These are phyloP conservation scores for Nannochloropsis gaditana DNA, from an alignment of 108 stramenopile genomes.

Conservation along the genomic window DNA sequence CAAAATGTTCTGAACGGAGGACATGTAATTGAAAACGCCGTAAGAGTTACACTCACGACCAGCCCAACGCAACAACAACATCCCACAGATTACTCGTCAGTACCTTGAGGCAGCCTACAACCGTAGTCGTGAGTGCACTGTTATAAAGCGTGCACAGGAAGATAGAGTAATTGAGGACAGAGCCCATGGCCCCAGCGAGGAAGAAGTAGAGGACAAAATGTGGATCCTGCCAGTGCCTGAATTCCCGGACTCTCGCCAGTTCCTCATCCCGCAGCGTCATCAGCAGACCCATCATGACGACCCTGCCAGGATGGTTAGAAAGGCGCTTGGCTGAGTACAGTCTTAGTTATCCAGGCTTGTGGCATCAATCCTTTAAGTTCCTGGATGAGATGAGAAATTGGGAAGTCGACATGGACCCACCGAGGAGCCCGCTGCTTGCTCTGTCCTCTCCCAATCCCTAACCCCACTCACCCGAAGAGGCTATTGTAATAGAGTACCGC, in stretches of 20 bases:
- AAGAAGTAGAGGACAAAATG: constrained; percentile 32
- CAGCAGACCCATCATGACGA: background rate
- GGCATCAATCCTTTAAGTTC: too few relatives aligned
- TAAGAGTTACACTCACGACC: background rate
- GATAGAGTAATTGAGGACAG: constrained; percentile 63
- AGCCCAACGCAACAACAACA: background rate
- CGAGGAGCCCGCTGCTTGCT: background rate
- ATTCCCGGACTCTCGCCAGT: background rate
- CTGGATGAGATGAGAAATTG: constrained; percentile 10
- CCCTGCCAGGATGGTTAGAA: background rate
- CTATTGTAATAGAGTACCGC: constrained; percentile 58
- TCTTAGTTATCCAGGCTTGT: too few relatives aligned
- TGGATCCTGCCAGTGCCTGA: constrained; percentile 34
- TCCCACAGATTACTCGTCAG: too few relatives aligned
- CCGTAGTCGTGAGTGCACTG: constrained; percentile 64
- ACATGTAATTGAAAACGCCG: background rate
- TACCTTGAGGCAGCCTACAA: constrained; percentile 51
- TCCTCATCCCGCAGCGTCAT: background rate
- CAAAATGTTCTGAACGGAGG: constrained; percentile 30
- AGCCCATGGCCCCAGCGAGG: constrained; percentile 50
- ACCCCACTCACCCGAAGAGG: constrained; percentile 26
- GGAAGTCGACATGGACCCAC: constrained; percentile 28
- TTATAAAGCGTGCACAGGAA: constrained; percentile 64
- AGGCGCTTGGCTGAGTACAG: background rate
- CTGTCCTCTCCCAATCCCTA: constrained; percentile 8